Evolutionary conservation across 2,329 filamentous ascomycete species (phyloP).

Genomic region (Alternaria sp.): DNA sequence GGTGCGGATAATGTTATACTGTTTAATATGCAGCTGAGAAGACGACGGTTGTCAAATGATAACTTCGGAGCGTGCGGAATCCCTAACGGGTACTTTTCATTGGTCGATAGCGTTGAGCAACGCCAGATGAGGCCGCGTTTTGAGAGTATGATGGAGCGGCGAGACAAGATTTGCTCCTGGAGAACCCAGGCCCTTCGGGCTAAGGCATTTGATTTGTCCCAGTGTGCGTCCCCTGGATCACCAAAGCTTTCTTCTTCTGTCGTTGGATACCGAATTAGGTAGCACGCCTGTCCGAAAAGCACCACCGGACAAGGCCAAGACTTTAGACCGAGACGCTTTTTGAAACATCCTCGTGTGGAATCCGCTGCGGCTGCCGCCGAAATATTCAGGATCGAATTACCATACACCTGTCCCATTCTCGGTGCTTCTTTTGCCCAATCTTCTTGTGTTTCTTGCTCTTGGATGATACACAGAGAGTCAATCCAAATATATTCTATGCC

Average conservation of each 20-base stretch:
- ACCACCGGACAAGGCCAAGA: fast-evolving
- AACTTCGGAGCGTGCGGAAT: neutral
- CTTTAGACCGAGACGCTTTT: neutral
- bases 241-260: too few species aligned
- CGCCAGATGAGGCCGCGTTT: neutral
- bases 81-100: neutral
- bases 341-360: neutral
- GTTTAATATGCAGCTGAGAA: neutral
- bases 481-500: neutral
- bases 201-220: too few species aligned
- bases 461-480: neutral
- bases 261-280: neutral
- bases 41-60: fast-evolving
- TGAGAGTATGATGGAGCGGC: neutral
- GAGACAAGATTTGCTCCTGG: neutral
- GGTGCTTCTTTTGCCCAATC: neutral
- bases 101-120: neutral
- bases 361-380: neutral
- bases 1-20: fast-evolving
- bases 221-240: too few species aligned
- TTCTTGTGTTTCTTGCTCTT: neutral
- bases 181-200: neutral
- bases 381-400: neutral
- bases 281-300: neutral
- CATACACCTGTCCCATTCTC: neutral